These are phyloP conservation scores for Arthroderma sp. DNA, from an alignment of 2,329 filamentous ascomycete species.

Conservation along the genomic window DNA sequence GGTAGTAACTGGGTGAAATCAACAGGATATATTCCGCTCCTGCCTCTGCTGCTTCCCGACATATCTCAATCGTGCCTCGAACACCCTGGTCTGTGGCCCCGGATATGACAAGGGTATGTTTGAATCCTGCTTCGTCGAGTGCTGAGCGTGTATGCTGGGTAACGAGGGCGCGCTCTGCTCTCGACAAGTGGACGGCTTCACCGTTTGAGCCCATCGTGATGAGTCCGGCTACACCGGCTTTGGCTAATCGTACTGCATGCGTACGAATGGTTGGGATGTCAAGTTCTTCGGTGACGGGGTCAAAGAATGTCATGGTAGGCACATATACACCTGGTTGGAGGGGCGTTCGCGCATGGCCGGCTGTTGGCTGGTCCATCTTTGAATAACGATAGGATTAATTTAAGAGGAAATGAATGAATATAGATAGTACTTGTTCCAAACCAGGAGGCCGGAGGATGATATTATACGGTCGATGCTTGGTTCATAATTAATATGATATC, in stretches of 20 bases:
- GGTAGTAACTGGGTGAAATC: constrained; percentile 75
- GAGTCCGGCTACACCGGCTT: constrained; percentile 66
- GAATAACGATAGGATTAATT: too few relatives aligned
- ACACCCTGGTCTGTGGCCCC: constrained; percentile 73
- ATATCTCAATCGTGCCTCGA: constrained; percentile 62
- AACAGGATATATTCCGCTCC: constrained; percentile 72
- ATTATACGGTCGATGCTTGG: too few relatives aligned
- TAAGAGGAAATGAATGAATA: too few relatives aligned
- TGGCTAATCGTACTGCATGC: constrained; percentile 65
- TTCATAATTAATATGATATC: too few relatives aligned
- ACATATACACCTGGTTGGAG: constrained; percentile 10
- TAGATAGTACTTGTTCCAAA: too few relatives aligned
- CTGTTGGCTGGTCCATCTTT: neutral
- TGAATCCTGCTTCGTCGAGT: constrained; percentile 67
- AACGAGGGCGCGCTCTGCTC: constrained; percentile 62
- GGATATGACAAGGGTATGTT: constrained; percentile 62
- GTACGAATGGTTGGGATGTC: constrained; percentile 68
- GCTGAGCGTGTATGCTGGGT: constrained; percentile 69
- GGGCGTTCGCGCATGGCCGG: neutral
- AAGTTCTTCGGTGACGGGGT: constrained; percentile 69
- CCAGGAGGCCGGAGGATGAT: too few relatives aligned
- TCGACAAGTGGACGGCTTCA: constrained; percentile 73
- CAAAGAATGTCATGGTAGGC: constrained; percentile 65
- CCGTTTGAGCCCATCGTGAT: constrained; percentile 86
- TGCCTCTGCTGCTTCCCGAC: constrained; percentile 51